Base-by-base conservation (phyloP, 1,139 yeast species). In the Yamadazyma atmosphaerica region DNA sequence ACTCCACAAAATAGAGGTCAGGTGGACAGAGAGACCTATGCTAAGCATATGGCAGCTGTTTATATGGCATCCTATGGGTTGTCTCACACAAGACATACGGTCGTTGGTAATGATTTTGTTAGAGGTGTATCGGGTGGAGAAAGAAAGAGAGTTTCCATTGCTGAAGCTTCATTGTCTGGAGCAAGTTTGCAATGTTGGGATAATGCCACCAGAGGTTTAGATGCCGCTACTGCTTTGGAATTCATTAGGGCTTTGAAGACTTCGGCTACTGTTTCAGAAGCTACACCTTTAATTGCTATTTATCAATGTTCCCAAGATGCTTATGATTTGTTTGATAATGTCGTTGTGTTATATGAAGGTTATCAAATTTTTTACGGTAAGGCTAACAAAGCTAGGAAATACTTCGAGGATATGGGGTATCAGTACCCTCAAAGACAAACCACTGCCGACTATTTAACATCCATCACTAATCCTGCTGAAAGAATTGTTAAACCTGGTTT, bases 251-350 rank as follows among this genome's bases (percentile, higher is more conserved):
- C 90, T 21, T 65, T 86, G 49, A 81, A 83, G 51, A 74, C 81
- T 6, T 69, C 79, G 19, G 84, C 94, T 3, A 66, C 74, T 27
- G 62, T 84, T 37, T 63, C 78, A 40, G 74, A 74, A 23, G 69
- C 79, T 12, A 74, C 90, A 19, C 79, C 88, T 1, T 64, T 85
- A 35, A 84, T 87, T 46, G 88, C 95, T 19, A 81, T 86, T 42
- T 86, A 86, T 60, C 95, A 86, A 65, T 86, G 90, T 50, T 81
- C 88, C 23, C 88, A 84, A 63, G 85, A 79, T 55, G 85, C 86
- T 47, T 86, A 85, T 37, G 62, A 61, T 30, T 61, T 81, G 42
- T 86, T 86, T 53, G 90, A 86, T 61, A 81, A 83, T 47, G 94
- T 83, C 10, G 67, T 79, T 30, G 81, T 87, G 14, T 64, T 87